A percentile compares a stretch with the other conserved stretches of the same genome.
Conservation (phyloP, 2,329 filamentous ascomycete species). For the Colletotrichum graminicola region DNA sequence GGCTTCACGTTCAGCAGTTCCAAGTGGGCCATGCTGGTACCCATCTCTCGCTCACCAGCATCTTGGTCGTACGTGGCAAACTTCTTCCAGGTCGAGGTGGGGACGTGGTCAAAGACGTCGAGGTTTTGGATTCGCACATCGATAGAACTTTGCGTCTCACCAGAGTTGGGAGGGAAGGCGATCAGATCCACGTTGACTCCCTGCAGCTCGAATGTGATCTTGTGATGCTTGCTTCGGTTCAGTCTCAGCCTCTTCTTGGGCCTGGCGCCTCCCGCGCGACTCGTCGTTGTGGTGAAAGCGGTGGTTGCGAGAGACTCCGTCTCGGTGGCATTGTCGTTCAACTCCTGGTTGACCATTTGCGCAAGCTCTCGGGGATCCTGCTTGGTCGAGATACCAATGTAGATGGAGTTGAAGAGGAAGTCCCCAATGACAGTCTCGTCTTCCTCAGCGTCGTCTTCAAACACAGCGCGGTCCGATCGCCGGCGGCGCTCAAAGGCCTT, state of each 20-base stretch:
- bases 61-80: constrained; percentile 95
- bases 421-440: constrained; percentile 92
- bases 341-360: constrained; percentile 85
- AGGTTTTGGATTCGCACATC: constrained; percentile 86
- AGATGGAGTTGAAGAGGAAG: constrained; percentile 98
- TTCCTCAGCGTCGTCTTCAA: constrained; percentile 78
- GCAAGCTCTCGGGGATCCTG: constrained; percentile 86
- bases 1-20: constrained; percentile 91
- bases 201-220: constrained; percentile 93
- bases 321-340: constrained; percentile 88
- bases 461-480: constrained; percentile 64
- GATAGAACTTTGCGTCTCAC: constrained; percentile 88
- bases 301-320: constrained; percentile 90
- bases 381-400: constrained; percentile 91
- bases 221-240: constrained; percentile 88
- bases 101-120: constrained; percentile 93
- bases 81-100: constrained; percentile 97
- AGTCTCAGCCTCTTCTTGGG: constrained; percentile 74
- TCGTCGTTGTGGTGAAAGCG: constrained; percentile 71
- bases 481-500: constrained; percentile 82
- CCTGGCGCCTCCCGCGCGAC: constrained; percentile 58
- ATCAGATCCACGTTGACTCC: constrained; percentile 87
- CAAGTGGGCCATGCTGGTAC: constrained; percentile 89
- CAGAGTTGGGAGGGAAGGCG: constrained; percentile 79
- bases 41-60: constrained; percentile 86